Percentiles rank a stretch among this genome's conserved stretches.
Evolutionary conservation across 805 yeast genomes (phyloP).

Genomic region (Debaryomyces castellii): DNA sequence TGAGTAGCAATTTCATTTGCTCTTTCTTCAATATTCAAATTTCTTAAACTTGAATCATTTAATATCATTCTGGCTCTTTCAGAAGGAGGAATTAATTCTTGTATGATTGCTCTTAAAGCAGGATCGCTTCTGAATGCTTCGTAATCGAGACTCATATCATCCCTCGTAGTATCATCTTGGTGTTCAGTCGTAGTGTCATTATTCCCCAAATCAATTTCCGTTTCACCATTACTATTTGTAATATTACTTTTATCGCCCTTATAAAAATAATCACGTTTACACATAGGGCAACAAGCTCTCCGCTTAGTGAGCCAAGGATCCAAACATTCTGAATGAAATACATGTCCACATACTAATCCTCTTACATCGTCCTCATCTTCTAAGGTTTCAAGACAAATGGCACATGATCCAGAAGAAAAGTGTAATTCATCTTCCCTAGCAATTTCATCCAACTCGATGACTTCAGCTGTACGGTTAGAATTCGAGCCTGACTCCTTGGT

Average conservation of each 20-base stretch:
- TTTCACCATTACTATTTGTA: background rate
- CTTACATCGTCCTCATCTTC: slow-evolving; percentile 65
- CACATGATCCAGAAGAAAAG: slow-evolving; percentile 69
- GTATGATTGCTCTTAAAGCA: slow-evolving; percentile 33
- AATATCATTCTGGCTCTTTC: slow-evolving; percentile 44
- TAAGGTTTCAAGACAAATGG: slow-evolving; percentile 70
- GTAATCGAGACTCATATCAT: slow-evolving; percentile 21
- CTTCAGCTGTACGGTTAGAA: background rate
- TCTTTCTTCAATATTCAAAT: slow-evolving; percentile 42
- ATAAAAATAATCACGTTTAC: slow-evolving; percentile 66
- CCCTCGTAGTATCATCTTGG: slow-evolving; percentile 4
- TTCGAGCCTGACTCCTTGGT: background rate
- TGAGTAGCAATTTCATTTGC: slow-evolving; percentile 41
- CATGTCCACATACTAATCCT: slow-evolving; percentile 79
- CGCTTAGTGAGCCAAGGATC: slow-evolving; percentile 79
- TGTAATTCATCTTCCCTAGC: slow-evolving; percentile 25
- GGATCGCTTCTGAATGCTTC: slow-evolving; percentile 39
- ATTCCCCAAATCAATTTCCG: background rate
- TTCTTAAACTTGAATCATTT: slow-evolving; percentile 27
- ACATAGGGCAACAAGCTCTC: slow-evolving; percentile 81
- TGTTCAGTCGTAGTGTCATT: slow-evolving; percentile 3
- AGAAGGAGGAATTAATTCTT: slow-evolving; percentile 38
- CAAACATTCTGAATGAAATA: slow-evolving; percentile 74
- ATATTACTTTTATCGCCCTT: slow-evolving; percentile 19
- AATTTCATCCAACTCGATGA: slow-evolving; percentile 4